phyloP scores from a whole-genome alignment of 768 basidiomycete species.

The Termitomyces sp. region DNA sequence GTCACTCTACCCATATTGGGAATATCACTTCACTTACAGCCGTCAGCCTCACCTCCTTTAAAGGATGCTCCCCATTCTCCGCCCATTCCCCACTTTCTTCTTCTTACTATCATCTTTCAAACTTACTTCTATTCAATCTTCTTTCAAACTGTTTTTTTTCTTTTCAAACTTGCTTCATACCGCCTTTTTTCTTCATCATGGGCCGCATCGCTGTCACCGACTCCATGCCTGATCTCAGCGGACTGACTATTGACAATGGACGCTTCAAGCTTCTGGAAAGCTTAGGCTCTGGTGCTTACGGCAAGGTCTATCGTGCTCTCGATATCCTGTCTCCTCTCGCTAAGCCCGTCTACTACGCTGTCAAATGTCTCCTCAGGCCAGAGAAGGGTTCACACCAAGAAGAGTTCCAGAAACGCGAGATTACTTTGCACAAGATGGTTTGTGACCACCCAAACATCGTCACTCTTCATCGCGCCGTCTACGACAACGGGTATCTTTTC shows the following conservation, averaged over 20 bases:
- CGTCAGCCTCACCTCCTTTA: constrained; percentile 16
- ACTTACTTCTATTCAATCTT: constrained; percentile 11
- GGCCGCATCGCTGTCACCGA: constrained; percentile 37
- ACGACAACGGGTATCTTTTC: constrained; percentile 61
- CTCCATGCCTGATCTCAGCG: constrained; percentile 49
- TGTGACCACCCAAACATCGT: constrained; percentile 62
- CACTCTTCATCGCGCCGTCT: constrained; percentile 61
- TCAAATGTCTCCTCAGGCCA: constrained; percentile 73
- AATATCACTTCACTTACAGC: constrained; percentile 3
- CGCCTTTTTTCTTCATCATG: constrained; percentile 31
- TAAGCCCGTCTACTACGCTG: constrained; percentile 50
- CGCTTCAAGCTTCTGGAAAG: constrained; percentile 58
- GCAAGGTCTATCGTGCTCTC: constrained; percentile 72
- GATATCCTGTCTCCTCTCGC: constrained; percentile 40
- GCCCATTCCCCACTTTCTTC: constrained; percentile 5
- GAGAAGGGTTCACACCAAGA: constrained; percentile 52
- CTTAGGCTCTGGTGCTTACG: constrained; percentile 75
- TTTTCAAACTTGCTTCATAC: constrained; percentile 16
- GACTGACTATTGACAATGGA: constrained; percentile 50
- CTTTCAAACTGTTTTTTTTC: constrained; percentile 16
- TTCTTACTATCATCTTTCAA: constrained; percentile 13
- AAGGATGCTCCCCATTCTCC: constrained; percentile 2
- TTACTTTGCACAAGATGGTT: constrained; percentile 52
- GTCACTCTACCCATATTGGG: constrained; percentile 1
- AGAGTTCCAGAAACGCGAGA: constrained; percentile 66